These are phyloP conservation scores for Sistotremastrum suecicum DNA, from an alignment of 768 basidiomycete genomes.

Conservation along the genomic window DNA sequence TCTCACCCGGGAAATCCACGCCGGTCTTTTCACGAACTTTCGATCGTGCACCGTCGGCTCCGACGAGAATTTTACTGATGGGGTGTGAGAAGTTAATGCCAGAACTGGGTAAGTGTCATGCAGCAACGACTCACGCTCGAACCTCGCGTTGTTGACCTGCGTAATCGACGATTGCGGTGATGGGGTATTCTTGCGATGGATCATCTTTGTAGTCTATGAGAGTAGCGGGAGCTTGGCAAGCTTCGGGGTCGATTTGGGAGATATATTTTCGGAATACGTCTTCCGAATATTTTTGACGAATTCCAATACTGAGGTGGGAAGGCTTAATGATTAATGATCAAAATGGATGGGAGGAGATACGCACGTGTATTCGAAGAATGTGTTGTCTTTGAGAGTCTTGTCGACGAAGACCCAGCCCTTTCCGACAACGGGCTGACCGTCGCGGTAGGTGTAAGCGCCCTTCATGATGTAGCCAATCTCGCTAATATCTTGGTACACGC, in stretches of 20 bases:
- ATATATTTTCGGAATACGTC: conserved; percentile 1
- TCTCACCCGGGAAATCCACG: conserved; percentile 2
- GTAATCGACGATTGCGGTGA: not conserved
- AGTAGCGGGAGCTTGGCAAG: not conserved
- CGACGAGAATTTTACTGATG: conserved; percentile 3
- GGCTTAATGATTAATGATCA: not conserved
- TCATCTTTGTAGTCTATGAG: not conserved
- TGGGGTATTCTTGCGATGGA: not conserved
- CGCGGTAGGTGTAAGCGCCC: not conserved
- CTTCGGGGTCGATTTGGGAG: not conserved
- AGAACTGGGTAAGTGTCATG: no score
- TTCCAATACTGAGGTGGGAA: conserved; percentile 1
- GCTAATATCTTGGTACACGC: not conserved
- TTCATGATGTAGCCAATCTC: conserved; percentile 1
- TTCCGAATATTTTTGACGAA: conserved; percentile 4
- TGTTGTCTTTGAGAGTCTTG: conserved; percentile 1
- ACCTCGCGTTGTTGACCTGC: not conserved
- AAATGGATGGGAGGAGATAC: not conserved
- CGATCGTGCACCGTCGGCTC: conserved; percentile 4
- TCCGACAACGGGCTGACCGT: not conserved
- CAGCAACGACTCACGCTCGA: not conserved
- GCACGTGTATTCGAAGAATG: conserved; percentile 2
- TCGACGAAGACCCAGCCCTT: conserved; percentile 3
- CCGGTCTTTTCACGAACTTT: conserved; percentile 1
- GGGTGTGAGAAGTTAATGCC: not conserved